Percentiles rank a stretch among this genome's conserved stretches.
phyloP scores from a whole-genome alignment of 345 rosid genomes.

The Barbarea vulgaris region DNA sequence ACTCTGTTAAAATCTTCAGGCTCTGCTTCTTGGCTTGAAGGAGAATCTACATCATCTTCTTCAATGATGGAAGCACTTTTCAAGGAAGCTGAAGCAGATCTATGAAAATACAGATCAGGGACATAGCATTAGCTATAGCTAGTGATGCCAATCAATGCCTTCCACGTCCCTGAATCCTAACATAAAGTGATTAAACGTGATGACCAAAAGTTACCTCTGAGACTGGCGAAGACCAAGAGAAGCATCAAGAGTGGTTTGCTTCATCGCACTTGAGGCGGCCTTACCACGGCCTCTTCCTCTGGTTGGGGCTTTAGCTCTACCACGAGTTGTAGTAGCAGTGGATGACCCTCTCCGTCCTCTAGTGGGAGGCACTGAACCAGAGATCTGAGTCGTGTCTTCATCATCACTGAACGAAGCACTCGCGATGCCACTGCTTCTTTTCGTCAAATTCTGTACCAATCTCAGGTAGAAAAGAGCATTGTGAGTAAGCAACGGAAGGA shows the following conservation, averaged over 20 bases:
- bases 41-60: conserved; percentile 73
- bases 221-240: conserved; percentile 69
- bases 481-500: conserved; percentile 24
- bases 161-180: conserved; percentile 11
- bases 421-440: conserved; percentile 53
- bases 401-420: conserved; percentile 88
- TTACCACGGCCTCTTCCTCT: conserved; percentile 90
- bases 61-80: conserved; percentile 54
- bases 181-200: neutral
- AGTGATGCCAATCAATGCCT: conserved; percentile 21
- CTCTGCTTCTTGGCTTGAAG: conserved; percentile 79
- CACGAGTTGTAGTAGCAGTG: conserved; percentile 47
- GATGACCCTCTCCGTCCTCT: conserved; percentile 67
- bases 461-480: conserved; percentile 23
- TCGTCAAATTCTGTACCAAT: conserved; percentile 54
- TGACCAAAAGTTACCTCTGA: conserved; percentile 58
- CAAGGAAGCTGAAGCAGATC: conserved; percentile 64
- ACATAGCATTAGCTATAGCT: conserved; percentile 29
- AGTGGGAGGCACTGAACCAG: conserved; percentile 51
- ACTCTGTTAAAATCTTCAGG: conserved; percentile 50
- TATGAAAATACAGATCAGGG: conserved; percentile 41
- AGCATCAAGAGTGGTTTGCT: conserved; percentile 88
- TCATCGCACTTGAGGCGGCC: conserved; percentile 72
- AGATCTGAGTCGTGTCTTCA: conserved; percentile 65
- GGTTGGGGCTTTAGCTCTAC: conserved; percentile 66